These are phyloP conservation scores for Amanita subjunquillea DNA, from an alignment of 768 basidiomycete species.

Conservation along the genomic window DNA sequence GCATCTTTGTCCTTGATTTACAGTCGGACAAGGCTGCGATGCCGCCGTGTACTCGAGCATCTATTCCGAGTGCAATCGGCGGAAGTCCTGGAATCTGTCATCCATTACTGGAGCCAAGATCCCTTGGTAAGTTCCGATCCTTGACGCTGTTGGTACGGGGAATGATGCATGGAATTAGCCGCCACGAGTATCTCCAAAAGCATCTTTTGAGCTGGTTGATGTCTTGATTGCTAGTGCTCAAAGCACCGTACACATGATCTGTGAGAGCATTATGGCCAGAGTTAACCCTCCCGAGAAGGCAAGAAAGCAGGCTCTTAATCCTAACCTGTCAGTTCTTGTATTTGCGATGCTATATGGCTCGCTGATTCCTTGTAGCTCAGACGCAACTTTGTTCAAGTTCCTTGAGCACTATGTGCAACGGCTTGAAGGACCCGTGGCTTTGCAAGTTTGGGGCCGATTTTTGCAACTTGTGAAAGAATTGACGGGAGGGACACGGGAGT, in stretches of 20 bases:
- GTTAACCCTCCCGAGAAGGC: slow-evolving; percentile 45
- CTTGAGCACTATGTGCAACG: slow-evolving; percentile 77
- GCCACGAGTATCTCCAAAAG: slow-evolving; percentile 28
- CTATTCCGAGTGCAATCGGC: slow-evolving; percentile 71
- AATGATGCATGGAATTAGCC: slow-evolving; percentile 10
- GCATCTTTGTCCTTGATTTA: slow-evolving; percentile 63
- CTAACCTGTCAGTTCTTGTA: slow-evolving; percentile 46
- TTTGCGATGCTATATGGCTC: not conserved
- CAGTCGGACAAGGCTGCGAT: slow-evolving; percentile 54
- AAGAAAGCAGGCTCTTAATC: slow-evolving; percentile 51
- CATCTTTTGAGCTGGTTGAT: slow-evolving; percentile 77
- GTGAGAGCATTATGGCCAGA: slow-evolving; percentile 68
- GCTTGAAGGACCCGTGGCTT: slow-evolving; percentile 82
- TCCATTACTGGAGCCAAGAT: slow-evolving; percentile 74
- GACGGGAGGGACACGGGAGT: slow-evolving; percentile 50
- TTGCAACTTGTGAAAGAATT: slow-evolving; percentile 75
- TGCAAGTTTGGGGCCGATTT: slow-evolving; percentile 86
- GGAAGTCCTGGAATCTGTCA: slow-evolving; percentile 76
- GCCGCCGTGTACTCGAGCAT: slow-evolving; percentile 74
- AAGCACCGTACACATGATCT: slow-evolving; percentile 79
- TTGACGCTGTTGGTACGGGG: not conserved
- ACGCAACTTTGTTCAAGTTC: slow-evolving; percentile 70
- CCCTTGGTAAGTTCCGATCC: slow-evolving; percentile 26
- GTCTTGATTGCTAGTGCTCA: slow-evolving; percentile 77
- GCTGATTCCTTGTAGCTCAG: slow-evolving; percentile 38